Evolutionary conservation across 176 grass and related monocot genomes (phyloP), one percentile per base, ranked within the genome.

Genomic region (Panicum miliaceum): DNA sequence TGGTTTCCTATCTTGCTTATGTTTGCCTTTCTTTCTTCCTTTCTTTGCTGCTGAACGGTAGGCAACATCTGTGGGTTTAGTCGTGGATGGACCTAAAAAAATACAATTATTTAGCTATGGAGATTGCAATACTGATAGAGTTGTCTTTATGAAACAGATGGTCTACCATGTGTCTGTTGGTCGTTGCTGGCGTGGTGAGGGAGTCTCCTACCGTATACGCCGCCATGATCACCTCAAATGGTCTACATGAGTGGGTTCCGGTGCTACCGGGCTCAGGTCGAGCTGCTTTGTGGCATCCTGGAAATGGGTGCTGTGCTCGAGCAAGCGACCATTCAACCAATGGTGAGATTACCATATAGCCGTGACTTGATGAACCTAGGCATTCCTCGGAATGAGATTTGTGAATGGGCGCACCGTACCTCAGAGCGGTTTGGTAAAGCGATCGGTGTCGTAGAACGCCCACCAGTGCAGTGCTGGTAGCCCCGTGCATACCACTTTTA

Each of bases 191-290:
- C 20, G 1, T 58, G 14, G 34, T 18, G 48, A 67, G 46, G 34
- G 23, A 20, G 8, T 48, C 4, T 6, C 25, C 23, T 6, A 23
- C 66, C 11, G 20, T 25, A 69, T 43, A 38, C 1, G 11, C 66
- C 20, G 11, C 38, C 66, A 58, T 45, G 36, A 46, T 45, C 51
- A 47, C 53, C 80, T 73, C 3, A 82, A 82, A 47, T 3, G 2
- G 70, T 74, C 3, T 83, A 73, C 56, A 83, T 73, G 81, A 62
- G 81, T 6, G n/a, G 65, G 15, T 82, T 71, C 51, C 8, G 65
- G 0, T 82, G 80, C 40, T 71, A 34, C 80, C 38, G 38, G 16
- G 1, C 80, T 71, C 50, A 71, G 53, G 16, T 71, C 0, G 23
- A 43, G 15, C 25, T 82, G 37, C n/a, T 56, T 12, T 42, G 0